phyloP scores from a whole-genome alignment of 345 rosid species.

The Theobroma cacao region DNA sequence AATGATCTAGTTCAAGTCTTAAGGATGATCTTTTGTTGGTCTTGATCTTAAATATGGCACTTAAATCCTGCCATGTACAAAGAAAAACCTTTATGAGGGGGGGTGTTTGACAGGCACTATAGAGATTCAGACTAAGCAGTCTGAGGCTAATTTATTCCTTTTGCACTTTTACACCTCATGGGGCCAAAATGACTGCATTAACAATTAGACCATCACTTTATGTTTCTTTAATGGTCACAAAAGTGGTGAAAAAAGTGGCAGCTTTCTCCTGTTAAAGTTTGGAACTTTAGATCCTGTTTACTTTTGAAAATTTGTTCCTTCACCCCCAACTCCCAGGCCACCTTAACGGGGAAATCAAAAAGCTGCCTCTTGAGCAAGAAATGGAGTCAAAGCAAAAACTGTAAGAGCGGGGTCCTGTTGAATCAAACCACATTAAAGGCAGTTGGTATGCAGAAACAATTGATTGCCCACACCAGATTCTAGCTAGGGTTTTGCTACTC shows the following conservation, averaged over 20 bases:
- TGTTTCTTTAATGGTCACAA: conserved; percentile 19
- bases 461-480: not conserved
- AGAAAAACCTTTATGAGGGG: not conserved
- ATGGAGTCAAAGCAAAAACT: no score
- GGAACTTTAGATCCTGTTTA: not conserved
- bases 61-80: no score
- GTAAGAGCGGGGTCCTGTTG: no score
- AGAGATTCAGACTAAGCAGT: conserved; percentile 12
- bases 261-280: not conserved
- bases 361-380: no score
- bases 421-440: not conserved
- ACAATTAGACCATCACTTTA: not conserved
- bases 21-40: no score
- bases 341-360: not conserved
- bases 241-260: not conserved
- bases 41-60: no score
- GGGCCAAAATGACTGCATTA: not conserved
- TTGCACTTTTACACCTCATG: conserved; percentile 8
- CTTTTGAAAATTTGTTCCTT: not conserved
- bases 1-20: no score
- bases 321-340: not conserved
- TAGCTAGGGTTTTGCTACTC: not conserved
- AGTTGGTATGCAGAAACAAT: not conserved
- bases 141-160: conserved; percentile 11
- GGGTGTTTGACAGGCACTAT: not conserved